Conservation (phyloP, 768 basidiomycete species). For the Suillus subluteus region DNA sequence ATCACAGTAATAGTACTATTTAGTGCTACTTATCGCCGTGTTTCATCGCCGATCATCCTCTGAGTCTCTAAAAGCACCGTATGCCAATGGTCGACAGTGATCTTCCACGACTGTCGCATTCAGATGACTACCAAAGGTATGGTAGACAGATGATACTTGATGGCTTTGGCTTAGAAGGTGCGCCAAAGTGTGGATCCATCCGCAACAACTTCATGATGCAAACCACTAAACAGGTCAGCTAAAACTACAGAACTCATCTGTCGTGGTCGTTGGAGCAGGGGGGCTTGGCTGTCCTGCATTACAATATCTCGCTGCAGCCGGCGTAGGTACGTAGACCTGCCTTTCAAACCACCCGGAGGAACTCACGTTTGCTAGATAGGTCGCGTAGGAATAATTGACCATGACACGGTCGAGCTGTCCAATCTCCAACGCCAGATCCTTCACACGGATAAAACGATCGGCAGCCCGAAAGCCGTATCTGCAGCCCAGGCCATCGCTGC, state of each 20-base stretch:
- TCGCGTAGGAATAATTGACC: conserved; percentile 83
- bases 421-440: conserved; percentile 95
- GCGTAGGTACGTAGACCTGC: conserved; percentile 66
- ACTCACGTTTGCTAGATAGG: conserved; percentile 48
- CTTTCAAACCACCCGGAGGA: background rate
- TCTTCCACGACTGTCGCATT: conserved; percentile 36
- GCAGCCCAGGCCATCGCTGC: conserved; percentile 63
- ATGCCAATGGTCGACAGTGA: background rate
- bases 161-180: conserved; percentile 85
- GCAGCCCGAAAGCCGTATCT: conserved; percentile 80
- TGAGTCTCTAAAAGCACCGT: background rate
- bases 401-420: conserved; percentile 84
- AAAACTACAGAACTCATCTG: conserved; percentile 72
- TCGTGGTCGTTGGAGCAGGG: conserved; percentile 92
- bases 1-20: background rate
- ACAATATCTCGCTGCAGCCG: conserved; percentile 91
- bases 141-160: conserved; percentile 96
- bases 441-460: conserved; percentile 73
- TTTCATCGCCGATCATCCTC: background rate
- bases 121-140: conserved; percentile 86
- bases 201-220: conserved; percentile 3
- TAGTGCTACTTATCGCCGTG: background rate
- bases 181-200: conserved; percentile 13
- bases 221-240: conserved; percentile 66
- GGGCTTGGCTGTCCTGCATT: conserved; percentile 96